Conservation (phyloP, 2,329 filamentous ascomycete genomes). For the Endothia cerciana region DNA sequence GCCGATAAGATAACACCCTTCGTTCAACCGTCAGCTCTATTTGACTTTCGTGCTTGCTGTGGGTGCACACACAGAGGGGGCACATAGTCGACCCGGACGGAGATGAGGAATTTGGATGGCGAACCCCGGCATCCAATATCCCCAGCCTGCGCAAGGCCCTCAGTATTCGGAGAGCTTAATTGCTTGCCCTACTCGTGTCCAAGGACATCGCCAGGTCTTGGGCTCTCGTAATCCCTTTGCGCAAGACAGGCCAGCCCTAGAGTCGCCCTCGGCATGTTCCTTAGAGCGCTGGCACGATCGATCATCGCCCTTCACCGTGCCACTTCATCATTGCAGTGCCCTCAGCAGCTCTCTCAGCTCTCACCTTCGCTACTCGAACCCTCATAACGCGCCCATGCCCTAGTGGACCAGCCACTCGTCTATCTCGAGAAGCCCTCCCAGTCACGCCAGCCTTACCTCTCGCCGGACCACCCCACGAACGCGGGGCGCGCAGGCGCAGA, state of each 20-base stretch:
- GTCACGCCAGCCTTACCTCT: background rate
- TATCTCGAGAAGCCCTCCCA: background rate
- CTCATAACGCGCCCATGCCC: background rate
- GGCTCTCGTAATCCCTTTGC: background rate
- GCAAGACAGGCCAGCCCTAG: background rate
- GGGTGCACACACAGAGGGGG: background rate
- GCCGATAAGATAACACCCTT: constrained; percentile 10
- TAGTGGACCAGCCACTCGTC: background rate
- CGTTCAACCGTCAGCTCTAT: background rate
- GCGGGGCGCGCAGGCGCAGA: background rate
- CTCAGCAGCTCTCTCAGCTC: background rate
- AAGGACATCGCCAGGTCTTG: background rate
- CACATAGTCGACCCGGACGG: background rate
- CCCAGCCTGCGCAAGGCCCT: background rate
- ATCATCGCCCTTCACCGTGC: background rate
- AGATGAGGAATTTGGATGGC: constrained; percentile 1
- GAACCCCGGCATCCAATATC: background rate
- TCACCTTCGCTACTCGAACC: background rate
- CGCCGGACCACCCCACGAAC: background rate
- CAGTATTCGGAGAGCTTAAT: constrained; percentile 8
- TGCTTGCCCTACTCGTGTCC: background rate
- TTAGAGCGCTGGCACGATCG: background rate
- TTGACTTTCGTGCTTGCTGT: background rate
- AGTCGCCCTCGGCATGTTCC: background rate
- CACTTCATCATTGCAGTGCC: background rate